Conservation (phyloP, 345 rosid genomes). For the Passiflora organensis region DNA sequence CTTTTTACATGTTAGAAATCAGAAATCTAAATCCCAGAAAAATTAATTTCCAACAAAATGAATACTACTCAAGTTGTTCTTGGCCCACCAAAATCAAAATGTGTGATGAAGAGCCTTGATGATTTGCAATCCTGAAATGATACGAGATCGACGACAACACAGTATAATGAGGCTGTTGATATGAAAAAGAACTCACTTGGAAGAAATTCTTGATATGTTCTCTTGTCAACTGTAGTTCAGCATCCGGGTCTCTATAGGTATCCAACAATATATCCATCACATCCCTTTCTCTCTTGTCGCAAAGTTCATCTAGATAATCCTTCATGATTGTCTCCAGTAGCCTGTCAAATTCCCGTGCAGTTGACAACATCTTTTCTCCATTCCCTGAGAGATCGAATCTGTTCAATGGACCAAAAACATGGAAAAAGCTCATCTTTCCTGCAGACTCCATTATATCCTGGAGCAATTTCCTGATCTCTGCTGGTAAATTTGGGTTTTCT, state of each 20-base stretch:
- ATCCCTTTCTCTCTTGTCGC: conserved; percentile 36
- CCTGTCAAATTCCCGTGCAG: conserved; percentile 37
- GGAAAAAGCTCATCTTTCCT: conserved; percentile 51
- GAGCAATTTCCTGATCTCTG: conserved; percentile 31
- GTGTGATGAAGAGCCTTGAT: no score
- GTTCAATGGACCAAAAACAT: conserved; percentile 63
- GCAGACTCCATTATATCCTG: conserved; percentile 41
- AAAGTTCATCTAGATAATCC: conserved; percentile 29
- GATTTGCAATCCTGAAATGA: no score
- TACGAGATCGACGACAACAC: no score
- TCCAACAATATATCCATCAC: conserved; percentile 56
- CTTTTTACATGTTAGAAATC: no score
- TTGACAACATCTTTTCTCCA: conserved; percentile 43
- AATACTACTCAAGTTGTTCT: no score
- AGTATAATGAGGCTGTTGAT: no score
- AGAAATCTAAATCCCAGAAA: no score
- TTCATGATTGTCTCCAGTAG: conserved; percentile 49
- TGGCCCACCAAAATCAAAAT: no score
- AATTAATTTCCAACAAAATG: no score
- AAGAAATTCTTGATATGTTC: conserved; percentile 59
- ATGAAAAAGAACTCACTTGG: conserved; percentile 36
- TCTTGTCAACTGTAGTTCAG: conserved; percentile 51
- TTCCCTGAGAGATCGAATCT: conserved; percentile 52
- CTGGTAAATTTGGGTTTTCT: conserved; percentile 38
- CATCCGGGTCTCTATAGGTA: conserved; percentile 38